phyloP scores from a whole-genome alignment of 2,329 filamentous ascomycete genomes.

The Sporothrix euskadiensis region DNA sequence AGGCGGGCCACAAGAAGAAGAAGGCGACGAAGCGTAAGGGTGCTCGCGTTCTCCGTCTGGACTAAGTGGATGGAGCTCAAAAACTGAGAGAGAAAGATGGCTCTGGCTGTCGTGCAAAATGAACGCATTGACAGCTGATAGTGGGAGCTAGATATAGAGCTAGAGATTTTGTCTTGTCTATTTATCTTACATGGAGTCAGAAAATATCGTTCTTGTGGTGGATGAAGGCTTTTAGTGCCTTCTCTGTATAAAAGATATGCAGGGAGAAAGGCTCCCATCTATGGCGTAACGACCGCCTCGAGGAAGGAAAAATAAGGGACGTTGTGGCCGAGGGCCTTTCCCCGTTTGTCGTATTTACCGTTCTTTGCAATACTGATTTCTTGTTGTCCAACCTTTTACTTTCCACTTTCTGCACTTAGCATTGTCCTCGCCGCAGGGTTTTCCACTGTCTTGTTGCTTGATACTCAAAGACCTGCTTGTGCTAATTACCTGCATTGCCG shows the following conservation, averaged over 20 bases:
- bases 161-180: background rate
- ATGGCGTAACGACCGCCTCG: background rate
- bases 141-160: background rate
- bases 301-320: background rate
- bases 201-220: background rate
- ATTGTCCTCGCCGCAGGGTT: background rate
- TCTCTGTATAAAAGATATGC: conserved; percentile 16
- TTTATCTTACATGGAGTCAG: conserved; percentile 8
- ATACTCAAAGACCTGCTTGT: background rate
- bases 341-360: conserved; percentile 13
- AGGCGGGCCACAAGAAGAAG: conserved; percentile 82
- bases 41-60: conserved; percentile 69
- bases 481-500: background rate
- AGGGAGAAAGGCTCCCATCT: background rate
- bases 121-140: background rate
- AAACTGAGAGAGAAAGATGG: background rate
- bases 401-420: background rate
- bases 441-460: background rate
- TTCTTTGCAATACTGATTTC: conserved; percentile 23
- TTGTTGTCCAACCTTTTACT: background rate
- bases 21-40: conserved; percentile 70
- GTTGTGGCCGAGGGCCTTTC: background rate
- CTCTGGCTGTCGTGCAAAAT: background rate
- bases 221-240: background rate
- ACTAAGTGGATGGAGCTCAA: conserved; percentile 45